Base-by-base conservation (phyloP, 306 rosid species). In the Begonia peltatifolia region DNA sequence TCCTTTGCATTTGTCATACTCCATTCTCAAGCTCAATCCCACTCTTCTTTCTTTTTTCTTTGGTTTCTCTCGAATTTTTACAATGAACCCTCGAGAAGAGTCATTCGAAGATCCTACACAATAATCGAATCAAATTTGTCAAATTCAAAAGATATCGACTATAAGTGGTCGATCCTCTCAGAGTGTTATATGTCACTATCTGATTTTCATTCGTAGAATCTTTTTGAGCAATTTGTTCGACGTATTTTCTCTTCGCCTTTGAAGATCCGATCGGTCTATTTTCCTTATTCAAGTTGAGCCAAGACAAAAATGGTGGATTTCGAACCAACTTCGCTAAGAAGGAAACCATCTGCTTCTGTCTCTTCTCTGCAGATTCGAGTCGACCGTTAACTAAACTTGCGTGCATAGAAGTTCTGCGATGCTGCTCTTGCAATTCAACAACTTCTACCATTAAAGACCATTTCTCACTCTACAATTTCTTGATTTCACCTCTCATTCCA, bases 331-430 rank as follows among this genome's bases (percentile, higher is more conserved):
- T 81, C 4, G 93, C 69, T 61, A 86, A 62, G 81, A 86, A 90
- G 36, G 94, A 83, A 64, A 85, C 78, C 94, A 83, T 83, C 58
- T 81, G 87, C 60, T 76, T 81, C 81, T 90, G 95, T 67, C 71
- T 86, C 59, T 79, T 68, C 73, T 90, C 99, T 0, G 88, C 82
- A 8, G 84, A 79, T 49, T 68, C 79, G 43, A 90, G 94, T 63
- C 76, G 82, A 58, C 58, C 72, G 54, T 73, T 76, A 68, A 90
- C 94, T 52, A 63, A 64, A 11, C 75, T 82, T 6, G 80, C 73
- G 11, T 68, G 84, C 47, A 43, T 69, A 66, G 68, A 66, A 6
- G 99, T 83, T 22, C 68, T 77, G 50, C 63, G 72, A 44, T 90
- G 95, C 56, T 83, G 78, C 55, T 80, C 82, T 71, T 86, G 92